Base-by-base conservation (phyloP, 768 basidiomycete species). In the Leucocoprinus birnbaumii region DNA sequence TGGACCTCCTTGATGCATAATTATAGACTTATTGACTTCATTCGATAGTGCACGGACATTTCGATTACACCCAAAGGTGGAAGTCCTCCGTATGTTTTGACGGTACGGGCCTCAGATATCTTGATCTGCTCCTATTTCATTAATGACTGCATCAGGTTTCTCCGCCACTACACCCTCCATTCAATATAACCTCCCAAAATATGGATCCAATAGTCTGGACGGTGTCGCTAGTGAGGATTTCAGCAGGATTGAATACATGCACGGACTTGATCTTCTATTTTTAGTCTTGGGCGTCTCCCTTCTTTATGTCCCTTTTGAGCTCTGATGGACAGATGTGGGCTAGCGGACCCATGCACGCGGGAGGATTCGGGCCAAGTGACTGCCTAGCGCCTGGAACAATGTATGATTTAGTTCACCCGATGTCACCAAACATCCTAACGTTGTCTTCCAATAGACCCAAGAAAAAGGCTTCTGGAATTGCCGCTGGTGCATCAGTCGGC, bases 161-260 rank as follows among this genome's bases (percentile, higher is more conserved):
- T 1, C 80, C 81, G 6, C 70, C 78, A 1, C 65, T 75, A 6
- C 80, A 80, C 62, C 79, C 82, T 0, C 79, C 80, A 5, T 73
- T 70, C 52, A 81, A 80, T 60, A 72, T 82, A 56, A 79, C 78
- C 2, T 72, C 71, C n/a, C 60, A 71, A 21, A 65, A 66, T 2
- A 67, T 64, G 66, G 62, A 61, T 53, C 57, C 70, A 1, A 74
- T 77, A 44, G 55, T 56, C 22, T 77, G 75, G 75, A 71, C 71
- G 13, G 71, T 74, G n/a, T 69, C 71, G 13, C 58, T 75, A 60
- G 75, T 75, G 21, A 45, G 65, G 58, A 19, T 10, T 11, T 35
- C 35, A 7, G 21, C 34, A 38, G 34, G 21, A 21, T 34, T 14
- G 3, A 42, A 45, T 26, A 8, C 3, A 38, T 26, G 25, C 47